Evolutionary conservation across 192 early-diverging fungal species (phyloP), one percentile per base, ranked within the genome.

Genomic region (Jimgerdemannia flammicorona): DNA sequence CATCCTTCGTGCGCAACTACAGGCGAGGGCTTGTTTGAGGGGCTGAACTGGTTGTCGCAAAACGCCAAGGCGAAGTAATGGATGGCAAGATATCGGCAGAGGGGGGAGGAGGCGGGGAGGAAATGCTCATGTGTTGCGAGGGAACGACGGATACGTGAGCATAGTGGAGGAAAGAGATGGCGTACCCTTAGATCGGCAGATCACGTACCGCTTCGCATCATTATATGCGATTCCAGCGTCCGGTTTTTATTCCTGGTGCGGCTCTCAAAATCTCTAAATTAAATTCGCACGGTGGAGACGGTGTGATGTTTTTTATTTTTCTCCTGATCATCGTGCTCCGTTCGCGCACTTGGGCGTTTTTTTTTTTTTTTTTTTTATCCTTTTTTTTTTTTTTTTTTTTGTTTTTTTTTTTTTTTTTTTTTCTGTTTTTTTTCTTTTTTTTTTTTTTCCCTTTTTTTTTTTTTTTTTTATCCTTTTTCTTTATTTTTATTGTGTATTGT

Each of bases 21-120:
- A 4, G 94, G 94, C 18, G 94, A 95, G 73, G 94, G 94, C 64
- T 83, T 95, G 65, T 91, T 92, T 83, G 93, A 95, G 79, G 94
- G 93, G 54, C 84, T 95, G 71, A 93, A 91, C 81, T 95, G 94
- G 94, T 81, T 94, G 84, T 93, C 90, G 81, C 90, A 92, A 82
- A 95, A 95, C 75, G 88, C 89, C 80, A 91, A 91, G 83, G 82
- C 84, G 18, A 81, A 84, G 10, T 87, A 76, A 80, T 20, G 63
- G 72, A 59, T 59, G 49, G 49, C 14, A 14, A 59, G 49, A 59
- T 14, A 59, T 6, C 49, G 49, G 49, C 8, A 59, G 49, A 14
- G 49, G 8, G 49, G 8, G 49, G 6, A 14, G 14, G 49, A 59
- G 14, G 6, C 6, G 49, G 14, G 49, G 14, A 59, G 49, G 49